Evolutionary conservation across 169 alveolate species (phyloP).

Genomic region (Plasmodium gaboni): DNA sequence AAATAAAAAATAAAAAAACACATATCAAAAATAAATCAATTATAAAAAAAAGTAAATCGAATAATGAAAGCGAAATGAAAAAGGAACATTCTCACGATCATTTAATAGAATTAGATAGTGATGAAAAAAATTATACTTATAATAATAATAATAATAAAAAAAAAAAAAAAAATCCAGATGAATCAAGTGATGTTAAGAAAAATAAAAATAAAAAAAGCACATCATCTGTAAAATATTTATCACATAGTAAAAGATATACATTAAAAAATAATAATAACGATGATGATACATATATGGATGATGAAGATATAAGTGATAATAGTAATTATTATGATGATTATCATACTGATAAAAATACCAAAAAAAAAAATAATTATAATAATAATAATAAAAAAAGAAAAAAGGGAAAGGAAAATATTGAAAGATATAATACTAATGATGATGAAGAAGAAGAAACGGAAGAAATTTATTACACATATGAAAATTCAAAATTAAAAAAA

Average conservation of each 20-base stretch:
- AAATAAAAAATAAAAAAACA: not conserved
- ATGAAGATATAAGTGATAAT: too few species aligned
- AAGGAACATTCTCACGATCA: not conserved
- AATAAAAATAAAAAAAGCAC: too few species aligned
- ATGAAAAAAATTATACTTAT: not conserved
- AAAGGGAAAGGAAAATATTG: not conserved
- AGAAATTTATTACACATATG: not conserved
- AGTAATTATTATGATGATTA: too few species aligned
- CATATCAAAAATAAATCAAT: not conserved
- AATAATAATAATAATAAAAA: not conserved
- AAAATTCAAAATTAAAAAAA: not conserved
- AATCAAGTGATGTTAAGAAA: not conserved
- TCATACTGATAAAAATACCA: not conserved
- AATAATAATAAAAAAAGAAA: not conserved
- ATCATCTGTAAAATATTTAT: too few species aligned
- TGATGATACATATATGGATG: too few species aligned
- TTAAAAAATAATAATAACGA: too few species aligned
- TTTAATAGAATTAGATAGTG: not conserved
- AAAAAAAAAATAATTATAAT: not conserved
- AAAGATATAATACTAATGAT: not conserved
- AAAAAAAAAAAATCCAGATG: not conserved
- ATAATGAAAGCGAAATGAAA: not conserved
- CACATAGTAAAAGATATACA: too few species aligned
- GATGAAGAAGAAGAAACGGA: slow-evolving; percentile 10
- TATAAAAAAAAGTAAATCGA: too few species aligned